Evolutionary conservation across 2,329 filamentous ascomycete genomes (phyloP).

Genomic region (Graphium sp.): DNA sequence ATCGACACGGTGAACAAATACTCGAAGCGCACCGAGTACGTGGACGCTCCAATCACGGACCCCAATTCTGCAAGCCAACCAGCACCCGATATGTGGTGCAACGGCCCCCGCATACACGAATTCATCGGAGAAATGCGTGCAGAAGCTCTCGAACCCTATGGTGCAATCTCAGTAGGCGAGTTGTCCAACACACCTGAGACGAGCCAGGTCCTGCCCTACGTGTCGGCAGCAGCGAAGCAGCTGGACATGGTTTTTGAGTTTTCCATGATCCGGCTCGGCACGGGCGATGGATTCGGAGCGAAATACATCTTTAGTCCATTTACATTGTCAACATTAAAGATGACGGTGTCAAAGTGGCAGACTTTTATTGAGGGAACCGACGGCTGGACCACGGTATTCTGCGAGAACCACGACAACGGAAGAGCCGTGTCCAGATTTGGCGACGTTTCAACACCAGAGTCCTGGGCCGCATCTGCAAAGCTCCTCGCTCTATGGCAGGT

Average conservation of each 20-base stretch:
- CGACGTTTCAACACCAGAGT: constrained; percentile 21
- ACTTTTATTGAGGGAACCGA: constrained; percentile 28
- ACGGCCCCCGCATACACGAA: constrained; percentile 45
- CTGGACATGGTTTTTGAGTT: constrained; percentile 47
- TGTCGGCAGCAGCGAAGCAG: constrained; percentile 31
- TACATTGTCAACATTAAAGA: constrained; percentile 24
- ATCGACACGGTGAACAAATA: constrained; percentile 56
- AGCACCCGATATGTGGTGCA: constrained; percentile 33
- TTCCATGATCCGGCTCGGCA: constrained; percentile 36
- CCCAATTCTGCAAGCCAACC: constrained; percentile 20
- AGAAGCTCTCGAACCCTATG: constrained; percentile 33
- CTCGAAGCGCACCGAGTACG: constrained; percentile 39
- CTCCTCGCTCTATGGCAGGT: constrained; percentile 32
- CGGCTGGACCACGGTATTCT: constrained; percentile 42
- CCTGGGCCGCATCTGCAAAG: constrained; percentile 28
- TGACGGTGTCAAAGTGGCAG: constrained; percentile 28
- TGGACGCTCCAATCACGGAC: constrained; percentile 30
- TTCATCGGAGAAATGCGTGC: constrained; percentile 41
- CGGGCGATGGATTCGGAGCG: constrained; percentile 23
- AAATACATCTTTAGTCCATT: constrained; percentile 34
- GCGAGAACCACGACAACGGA: constrained; percentile 48
- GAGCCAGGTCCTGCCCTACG: constrained; percentile 34
- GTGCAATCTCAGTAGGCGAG: constrained; percentile 46
- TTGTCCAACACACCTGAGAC: constrained; percentile 37
- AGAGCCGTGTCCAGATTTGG: constrained; percentile 38